A percentile compares a stretch with the other conserved stretches of the same genome.
Conservation (phyloP, 1,139 yeast genomes). For the Hansenula anomala region DNA sequence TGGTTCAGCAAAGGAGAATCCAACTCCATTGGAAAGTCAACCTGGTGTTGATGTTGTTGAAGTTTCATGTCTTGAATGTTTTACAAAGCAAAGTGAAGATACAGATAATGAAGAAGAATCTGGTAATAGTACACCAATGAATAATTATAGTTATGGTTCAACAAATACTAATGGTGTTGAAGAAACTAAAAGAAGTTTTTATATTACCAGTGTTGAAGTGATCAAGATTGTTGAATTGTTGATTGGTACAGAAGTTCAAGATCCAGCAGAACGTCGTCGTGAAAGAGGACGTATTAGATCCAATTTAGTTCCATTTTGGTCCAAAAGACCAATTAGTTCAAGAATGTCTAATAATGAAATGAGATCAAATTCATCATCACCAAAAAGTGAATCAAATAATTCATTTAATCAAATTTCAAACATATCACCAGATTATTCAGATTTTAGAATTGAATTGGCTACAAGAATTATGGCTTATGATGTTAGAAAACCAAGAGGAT, state of each 20-base stretch:
- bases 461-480: constrained; percentile 64
- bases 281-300: constrained; percentile 63
- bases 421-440: constrained; percentile 25
- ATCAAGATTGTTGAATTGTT: constrained; percentile 58
- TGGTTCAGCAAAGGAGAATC: constrained; percentile 47
- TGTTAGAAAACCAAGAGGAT: constrained; percentile 59
- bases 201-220: constrained; percentile 63
- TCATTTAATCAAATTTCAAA: too few relatives aligned
- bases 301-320: constrained; percentile 67
- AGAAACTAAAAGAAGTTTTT: constrained; percentile 34
- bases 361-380: constrained; percentile 12
- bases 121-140: constrained; percentile 1
- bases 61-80: constrained; percentile 53
- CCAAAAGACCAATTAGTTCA: constrained; percentile 52
- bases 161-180: too few relatives aligned
- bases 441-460: constrained; percentile 51
- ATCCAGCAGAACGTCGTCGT: constrained; percentile 42
- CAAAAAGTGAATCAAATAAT: constrained; percentile 7
- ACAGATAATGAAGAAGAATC: constrained; percentile 25
- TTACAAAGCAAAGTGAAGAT: constrained; percentile 31
- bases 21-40: constrained; percentile 31
- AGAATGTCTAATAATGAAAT: constrained; percentile 30
- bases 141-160: constrained; percentile 3
- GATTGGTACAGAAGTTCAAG: constrained; percentile 43
- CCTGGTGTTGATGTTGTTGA: constrained; percentile 45